A percentile compares a stretch with the other conserved stretches of the same genome.
Evolutionary conservation across 2,329 filamentous ascomycete genomes (phyloP).

Genomic region (Beauveria sp.): DNA sequence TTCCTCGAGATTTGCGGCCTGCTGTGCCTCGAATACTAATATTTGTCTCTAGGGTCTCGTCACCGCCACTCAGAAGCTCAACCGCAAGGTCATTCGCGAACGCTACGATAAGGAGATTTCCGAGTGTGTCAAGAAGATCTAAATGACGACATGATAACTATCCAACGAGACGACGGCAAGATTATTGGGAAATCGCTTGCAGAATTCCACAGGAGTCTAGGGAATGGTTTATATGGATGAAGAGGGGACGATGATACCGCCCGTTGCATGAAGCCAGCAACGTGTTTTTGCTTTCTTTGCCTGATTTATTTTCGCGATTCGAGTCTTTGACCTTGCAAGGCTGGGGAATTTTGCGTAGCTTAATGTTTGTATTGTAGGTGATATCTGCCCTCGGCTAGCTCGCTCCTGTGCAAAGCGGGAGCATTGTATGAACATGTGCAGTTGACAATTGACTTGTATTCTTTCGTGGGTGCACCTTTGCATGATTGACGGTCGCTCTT

Average conservation of each 20-base stretch:
- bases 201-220: background rate
- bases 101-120: conserved; percentile 45
- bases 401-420: background rate
- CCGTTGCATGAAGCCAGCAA: conserved; percentile 3
- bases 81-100: conserved; percentile 43
- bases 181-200: background rate
- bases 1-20: no score
- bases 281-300: conserved; percentile 11
- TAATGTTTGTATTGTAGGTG: conserved; percentile 12
- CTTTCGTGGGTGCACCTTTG: no score
- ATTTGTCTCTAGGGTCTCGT: conserved; percentile 40
- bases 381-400: background rate
- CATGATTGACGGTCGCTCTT: no score
- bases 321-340: background rate
- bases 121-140: conserved; percentile 26
- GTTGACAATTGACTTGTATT: background rate
- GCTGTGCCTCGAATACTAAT: conserved; percentile 15
- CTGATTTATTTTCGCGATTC: background rate
- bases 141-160: background rate
- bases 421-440: conserved; percentile 8
- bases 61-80: conserved; percentile 55
- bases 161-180: conserved; percentile 1
- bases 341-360: conserved; percentile 7
- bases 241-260: conserved; percentile 15
- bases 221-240: background rate